Percentiles rank a stretch among this genome's conserved stretches.
Conservation (phyloP, 495 filamentous ascomycete genomes). For the Lasiosphaeria miniovina region DNA sequence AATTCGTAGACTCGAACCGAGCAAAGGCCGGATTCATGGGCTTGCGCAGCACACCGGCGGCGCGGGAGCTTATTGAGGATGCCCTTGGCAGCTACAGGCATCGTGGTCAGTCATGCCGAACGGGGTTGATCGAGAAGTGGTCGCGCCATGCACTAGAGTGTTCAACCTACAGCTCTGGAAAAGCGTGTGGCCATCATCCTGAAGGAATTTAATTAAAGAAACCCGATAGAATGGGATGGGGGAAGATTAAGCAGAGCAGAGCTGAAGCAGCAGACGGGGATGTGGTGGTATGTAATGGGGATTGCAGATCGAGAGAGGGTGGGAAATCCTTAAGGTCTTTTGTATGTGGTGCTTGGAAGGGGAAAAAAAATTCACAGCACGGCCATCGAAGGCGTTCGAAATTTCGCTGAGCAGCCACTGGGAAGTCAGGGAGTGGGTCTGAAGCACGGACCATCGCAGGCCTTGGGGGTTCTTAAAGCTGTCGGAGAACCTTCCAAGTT, state of each 20-base stretch:
- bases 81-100: constrained; percentile 49
- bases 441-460: constrained; percentile 18
- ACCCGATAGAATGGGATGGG: constrained; percentile 25
- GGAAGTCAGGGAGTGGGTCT: constrained; percentile 14
- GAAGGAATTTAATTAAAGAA: constrained; percentile 40
- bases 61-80: constrained; percentile 51
- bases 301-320: constrained; percentile 21
- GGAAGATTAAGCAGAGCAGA: constrained; percentile 2
- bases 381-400: constrained; percentile 34
- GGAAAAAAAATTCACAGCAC: constrained; percentile 42
- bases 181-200: constrained; percentile 65
- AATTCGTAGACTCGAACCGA: constrained; percentile 69
- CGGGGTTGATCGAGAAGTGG: constrained; percentile 9
- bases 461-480: not conserved
- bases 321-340: constrained; percentile 21
- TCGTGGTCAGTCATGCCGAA: constrained; percentile 18
- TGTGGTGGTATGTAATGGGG: constrained; percentile 27
- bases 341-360: constrained; percentile 13
- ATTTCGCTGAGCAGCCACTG: constrained; percentile 27
- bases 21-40: constrained; percentile 50
- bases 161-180: constrained; percentile 61
- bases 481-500: not conserved
- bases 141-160: constrained; percentile 5
- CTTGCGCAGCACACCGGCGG: constrained; percentile 53
- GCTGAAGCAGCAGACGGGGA: constrained; percentile 34